These are phyloP conservation scores for Phytopythium aichiense DNA, from an alignment of 352 stramenopile genomes.

Conservation along the genomic window DNA sequence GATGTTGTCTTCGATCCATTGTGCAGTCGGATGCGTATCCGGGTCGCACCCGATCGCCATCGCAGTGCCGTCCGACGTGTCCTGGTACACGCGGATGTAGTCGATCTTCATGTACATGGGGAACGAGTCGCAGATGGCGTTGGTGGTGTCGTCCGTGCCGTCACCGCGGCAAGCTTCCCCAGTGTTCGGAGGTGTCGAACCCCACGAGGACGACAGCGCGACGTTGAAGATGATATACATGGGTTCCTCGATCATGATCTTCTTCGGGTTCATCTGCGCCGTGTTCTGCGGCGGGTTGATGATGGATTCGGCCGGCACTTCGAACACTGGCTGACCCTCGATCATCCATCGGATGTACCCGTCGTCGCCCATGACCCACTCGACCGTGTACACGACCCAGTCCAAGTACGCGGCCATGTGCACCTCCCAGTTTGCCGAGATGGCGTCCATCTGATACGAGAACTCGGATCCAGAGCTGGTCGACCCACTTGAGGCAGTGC, in stretches of 20 bases:
- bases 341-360: constrained; percentile 79
- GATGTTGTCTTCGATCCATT: constrained; percentile 61
- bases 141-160: constrained; percentile 16
- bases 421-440: constrained; percentile 90
- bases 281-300: constrained; percentile 42
- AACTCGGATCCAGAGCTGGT: constrained; percentile 25
- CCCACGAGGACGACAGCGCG: constrained; percentile 82
- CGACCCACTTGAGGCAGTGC: constrained; percentile 15
- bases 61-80: constrained; percentile 20
- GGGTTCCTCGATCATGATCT: constrained; percentile 91
- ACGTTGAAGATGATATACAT: constrained; percentile 93
- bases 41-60: constrained; percentile 55
- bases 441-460: constrained; percentile 89
- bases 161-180: constrained; percentile 28
- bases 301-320: constrained; percentile 70
- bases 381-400: constrained; percentile 64
- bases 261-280: constrained; percentile 62
- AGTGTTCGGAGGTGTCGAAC: constrained; percentile 35
- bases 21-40: constrained; percentile 41
- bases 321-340: constrained; percentile 82
- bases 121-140: constrained; percentile 56
- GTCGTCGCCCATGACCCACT: constrained; percentile 54
- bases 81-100: constrained; percentile 52
- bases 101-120: constrained; percentile 74
- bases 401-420: constrained; percentile 75